Conservation (phyloP, 192 early-diverging fungal species). For the Mortierella hygrophila region DNA sequence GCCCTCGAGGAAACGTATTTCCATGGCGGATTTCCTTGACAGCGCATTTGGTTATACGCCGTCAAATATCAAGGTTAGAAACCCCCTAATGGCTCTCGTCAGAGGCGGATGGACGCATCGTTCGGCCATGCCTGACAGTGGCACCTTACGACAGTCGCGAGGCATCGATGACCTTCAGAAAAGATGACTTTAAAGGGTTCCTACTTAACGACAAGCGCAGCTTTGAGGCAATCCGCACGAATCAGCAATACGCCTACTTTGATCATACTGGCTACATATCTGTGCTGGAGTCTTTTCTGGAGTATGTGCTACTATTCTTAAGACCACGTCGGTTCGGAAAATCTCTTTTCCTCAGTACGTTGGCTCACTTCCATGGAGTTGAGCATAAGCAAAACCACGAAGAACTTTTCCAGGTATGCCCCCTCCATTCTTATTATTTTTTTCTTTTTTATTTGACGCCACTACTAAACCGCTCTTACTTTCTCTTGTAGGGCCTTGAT, state of each 20-base stretch:
- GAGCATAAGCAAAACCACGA: conserved; percentile 30
- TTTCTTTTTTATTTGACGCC: conserved; percentile 7
- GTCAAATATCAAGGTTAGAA: too few species aligned
- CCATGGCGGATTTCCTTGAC: too few species aligned
- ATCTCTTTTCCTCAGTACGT: conserved; percentile 43
- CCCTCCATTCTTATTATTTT: neutral
- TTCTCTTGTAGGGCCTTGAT: conserved; percentile 26
- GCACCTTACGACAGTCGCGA: conserved; percentile 15
- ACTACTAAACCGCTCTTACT: conserved; percentile 8
- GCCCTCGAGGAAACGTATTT: too few species aligned
- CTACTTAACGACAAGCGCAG: conserved; percentile 29
- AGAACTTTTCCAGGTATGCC: conserved; percentile 32
- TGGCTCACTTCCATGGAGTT: conserved; percentile 48
- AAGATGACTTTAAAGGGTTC: conserved; percentile 13
- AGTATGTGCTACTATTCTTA: conserved; percentile 29
- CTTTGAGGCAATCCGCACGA: conserved; percentile 26
- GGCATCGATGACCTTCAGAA: conserved; percentile 26
- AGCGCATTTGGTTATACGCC: too few species aligned
- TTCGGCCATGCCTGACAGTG: conserved; percentile 10
- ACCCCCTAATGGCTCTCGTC: conserved; percentile 15
- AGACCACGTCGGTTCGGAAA: conserved; percentile 47
- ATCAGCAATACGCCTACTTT: conserved; percentile 33
- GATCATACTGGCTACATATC: conserved; percentile 47
- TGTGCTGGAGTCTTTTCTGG: conserved; percentile 18
- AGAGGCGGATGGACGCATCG: conserved; percentile 14